Base-by-base conservation (phyloP, 208 protist genomes). In the Crithidia acanthocephali region DNA sequence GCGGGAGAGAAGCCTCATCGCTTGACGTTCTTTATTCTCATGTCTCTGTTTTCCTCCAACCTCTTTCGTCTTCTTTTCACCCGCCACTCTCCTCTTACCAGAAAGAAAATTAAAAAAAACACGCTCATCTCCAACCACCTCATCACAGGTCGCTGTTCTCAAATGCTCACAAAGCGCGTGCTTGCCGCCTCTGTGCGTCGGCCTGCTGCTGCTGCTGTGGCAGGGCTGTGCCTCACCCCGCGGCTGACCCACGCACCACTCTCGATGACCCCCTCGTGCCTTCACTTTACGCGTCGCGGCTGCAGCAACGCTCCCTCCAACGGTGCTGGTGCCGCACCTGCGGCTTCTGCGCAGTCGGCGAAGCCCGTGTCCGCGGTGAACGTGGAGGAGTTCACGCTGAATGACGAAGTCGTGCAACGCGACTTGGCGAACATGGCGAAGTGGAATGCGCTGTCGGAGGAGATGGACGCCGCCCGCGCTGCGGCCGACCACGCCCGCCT, bases 341-440 rank as follows among this genome's bases (percentile, higher is more conserved):
- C 22, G 16, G 27, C 59, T n/a, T 2, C 40, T 16, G 16, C 57
- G 25, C n/a, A n/a, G n/a, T 35, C 61, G 6, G 33, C 48, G 1
- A 35, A 23, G 20, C 63, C 63, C 1, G 33, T 30, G 7, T 90
- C 86, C 13, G 85, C 92, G 9, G 90, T 97, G 1, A 88, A 97
- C 65, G 80, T 95, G 25, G 90, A 97, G 68, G 80, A 68, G 28
- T 97, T 97, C 71, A 94, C 86, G 3, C 81, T 97, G 20, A 87
- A 92, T 64, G 87, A 95, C 18, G 87, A 93, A 15, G 80, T 97
- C 23, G 90, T 95, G 42, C 58, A 87, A 80, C 74, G 72, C 32
- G 88, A 97, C 65, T 79, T 95, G 69, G 87, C 80, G 22, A 83
- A 79, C 57, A 53, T 94, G 52, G 75, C 62, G 30, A 57, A 61